These are phyloP conservation scores for Trametes villosa DNA, from an alignment of 768 basidiomycete species.

Conservation along the genomic window DNA sequence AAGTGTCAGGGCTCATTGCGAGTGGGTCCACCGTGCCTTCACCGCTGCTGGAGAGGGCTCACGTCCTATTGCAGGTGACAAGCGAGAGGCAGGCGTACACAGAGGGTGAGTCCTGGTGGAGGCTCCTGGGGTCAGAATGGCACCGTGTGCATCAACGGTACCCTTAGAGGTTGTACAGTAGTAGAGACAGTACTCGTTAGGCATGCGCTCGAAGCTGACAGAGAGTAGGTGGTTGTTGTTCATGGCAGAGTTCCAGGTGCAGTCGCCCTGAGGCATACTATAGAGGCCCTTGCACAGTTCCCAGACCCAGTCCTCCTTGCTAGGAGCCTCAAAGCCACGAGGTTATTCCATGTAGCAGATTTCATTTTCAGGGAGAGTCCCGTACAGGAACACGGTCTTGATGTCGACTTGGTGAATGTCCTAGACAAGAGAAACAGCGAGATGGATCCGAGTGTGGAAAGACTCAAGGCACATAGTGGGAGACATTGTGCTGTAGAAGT, in stretches of 20 bases:
- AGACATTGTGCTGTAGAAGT: slow-evolving; percentile 49
- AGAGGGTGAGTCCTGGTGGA: too few relatives aligned
- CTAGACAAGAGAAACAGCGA: slow-evolving; percentile 40
- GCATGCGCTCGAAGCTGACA: slow-evolving; percentile 22
- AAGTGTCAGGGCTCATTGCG: too few relatives aligned
- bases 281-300: slow-evolving; percentile 4
- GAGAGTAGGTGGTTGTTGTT: not conserved
- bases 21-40: too few relatives aligned
- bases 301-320: slow-evolving; percentile 13
- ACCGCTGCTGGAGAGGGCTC: too few relatives aligned
- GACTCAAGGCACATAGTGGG: slow-evolving; percentile 46
- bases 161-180: not conserved
- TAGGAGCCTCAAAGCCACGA: slow-evolving; percentile 23
- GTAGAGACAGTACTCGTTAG: slow-evolving; percentile 26
- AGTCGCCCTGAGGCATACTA: too few relatives aligned
- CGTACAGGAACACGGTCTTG: slow-evolving; percentile 45
- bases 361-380: too few relatives aligned
- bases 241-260: slow-evolving; percentile 26
- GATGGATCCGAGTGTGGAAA: slow-evolving; percentile 39
- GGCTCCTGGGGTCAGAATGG: too few relatives aligned
- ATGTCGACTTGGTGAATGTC: slow-evolving; percentile 45
- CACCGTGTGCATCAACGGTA: too few relatives aligned
- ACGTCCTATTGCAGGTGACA: too few relatives aligned
- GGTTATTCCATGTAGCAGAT: slow-evolving; percentile 42
- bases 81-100: too few relatives aligned